These are phyloP conservation scores for Closterium sp. DNA, from an alignment of 139 green algal species.

Conservation along the genomic window DNA sequence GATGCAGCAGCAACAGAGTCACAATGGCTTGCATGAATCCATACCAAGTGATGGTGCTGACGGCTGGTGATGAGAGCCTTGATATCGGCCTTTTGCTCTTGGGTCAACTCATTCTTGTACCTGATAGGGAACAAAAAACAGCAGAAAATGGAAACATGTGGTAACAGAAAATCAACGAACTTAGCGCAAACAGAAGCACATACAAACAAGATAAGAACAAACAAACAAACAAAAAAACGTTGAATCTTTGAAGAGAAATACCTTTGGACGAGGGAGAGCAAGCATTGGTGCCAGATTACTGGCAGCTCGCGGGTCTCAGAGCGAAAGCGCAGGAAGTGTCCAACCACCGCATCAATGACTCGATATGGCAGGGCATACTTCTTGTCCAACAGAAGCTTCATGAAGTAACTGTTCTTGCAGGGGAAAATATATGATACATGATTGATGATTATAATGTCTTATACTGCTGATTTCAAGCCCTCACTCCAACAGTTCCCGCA, in stretches of 20 bases:
- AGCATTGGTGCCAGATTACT: slow-evolving; percentile 96
- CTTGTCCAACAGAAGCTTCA: slow-evolving; percentile 96
- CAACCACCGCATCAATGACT: slow-evolving; percentile 65
- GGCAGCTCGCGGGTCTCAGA: slow-evolving; percentile 84
- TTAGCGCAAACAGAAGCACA: slow-evolving; percentile 15
- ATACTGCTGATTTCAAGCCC: background rate
- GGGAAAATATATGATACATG: background rate
- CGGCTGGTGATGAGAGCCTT: slow-evolving; percentile 65
- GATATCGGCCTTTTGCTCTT: slow-evolving; percentile 78
- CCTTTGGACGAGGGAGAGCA: slow-evolving; percentile 91
- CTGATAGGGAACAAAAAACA: slow-evolving; percentile 16
- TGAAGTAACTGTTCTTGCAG: slow-evolving; percentile 79
- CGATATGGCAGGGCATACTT: slow-evolving; percentile 96
- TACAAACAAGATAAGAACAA: too few species aligned
- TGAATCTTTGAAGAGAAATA: background rate
- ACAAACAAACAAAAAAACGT: background rate
- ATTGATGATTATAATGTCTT: background rate
- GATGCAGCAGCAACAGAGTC: background rate
- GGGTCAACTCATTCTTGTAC: slow-evolving; percentile 86
- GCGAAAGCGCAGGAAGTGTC: slow-evolving; percentile 73
- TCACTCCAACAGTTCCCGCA: background rate
- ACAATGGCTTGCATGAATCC: background rate
- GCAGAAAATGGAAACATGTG: background rate
- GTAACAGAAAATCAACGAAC: too few species aligned
- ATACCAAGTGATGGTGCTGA: slow-evolving; percentile 83